phyloP scores from a whole-genome alignment of 2,329 filamentous ascomycete species.

The Fusarium longipes region DNA sequence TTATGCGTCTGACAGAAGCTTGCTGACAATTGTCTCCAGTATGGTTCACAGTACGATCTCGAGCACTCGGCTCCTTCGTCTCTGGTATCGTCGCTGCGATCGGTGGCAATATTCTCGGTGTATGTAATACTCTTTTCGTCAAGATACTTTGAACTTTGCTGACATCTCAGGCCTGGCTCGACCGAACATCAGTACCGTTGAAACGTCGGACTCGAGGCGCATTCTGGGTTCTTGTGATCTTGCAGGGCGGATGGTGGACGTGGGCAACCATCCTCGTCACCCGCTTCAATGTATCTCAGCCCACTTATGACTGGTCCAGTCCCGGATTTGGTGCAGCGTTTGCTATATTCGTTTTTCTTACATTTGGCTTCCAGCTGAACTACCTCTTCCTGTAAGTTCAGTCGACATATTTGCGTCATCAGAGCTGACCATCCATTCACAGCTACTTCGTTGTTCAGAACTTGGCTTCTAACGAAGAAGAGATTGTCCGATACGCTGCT shows the following conservation, averaged over 20 bases:
- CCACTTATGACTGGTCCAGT: constrained; percentile 74
- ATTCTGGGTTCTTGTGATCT: constrained; percentile 64
- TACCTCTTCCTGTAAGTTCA: constrained; percentile 73
- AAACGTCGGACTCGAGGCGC: constrained; percentile 64
- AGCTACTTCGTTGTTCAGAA: constrained; percentile 78
- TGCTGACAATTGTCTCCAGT: constrained; percentile 48
- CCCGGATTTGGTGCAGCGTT: constrained; percentile 74
- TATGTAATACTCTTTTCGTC: constrained; percentile 46
- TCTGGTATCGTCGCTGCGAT: constrained; percentile 75
- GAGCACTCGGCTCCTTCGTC: constrained; percentile 77
- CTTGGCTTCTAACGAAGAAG: constrained; percentile 68
- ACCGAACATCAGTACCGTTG: constrained; percentile 65
- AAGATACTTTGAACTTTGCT: background rate
- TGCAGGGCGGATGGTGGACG: constrained; percentile 78
- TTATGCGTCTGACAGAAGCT: background rate
- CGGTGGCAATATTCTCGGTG: constrained; percentile 73
- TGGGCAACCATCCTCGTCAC: constrained; percentile 76
- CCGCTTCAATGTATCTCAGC: constrained; percentile 65
- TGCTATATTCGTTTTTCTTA: constrained; percentile 74
- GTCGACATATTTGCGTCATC: fast-evolving
- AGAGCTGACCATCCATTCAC: background rate
- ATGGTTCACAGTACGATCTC: constrained; percentile 76
- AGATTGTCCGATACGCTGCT: constrained; percentile 75
- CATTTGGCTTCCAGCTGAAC: constrained; percentile 76
- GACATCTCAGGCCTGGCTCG: constrained; percentile 62